Conservation (phyloP, 2,329 filamentous ascomycete genomes). For the Diaporthe sp. region DNA sequence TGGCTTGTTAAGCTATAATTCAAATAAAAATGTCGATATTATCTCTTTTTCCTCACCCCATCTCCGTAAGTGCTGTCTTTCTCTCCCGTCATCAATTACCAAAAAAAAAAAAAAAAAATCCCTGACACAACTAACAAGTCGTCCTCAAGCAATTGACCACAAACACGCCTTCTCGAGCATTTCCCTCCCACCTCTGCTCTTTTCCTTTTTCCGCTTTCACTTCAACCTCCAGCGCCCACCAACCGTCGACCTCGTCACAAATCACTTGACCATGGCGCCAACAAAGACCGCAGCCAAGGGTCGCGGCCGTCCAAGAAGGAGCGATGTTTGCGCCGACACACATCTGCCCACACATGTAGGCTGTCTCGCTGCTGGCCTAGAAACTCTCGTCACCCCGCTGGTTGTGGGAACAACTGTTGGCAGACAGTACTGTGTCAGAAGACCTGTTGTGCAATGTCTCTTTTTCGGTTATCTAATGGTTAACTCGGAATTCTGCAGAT, state of each 20-base stretch:
- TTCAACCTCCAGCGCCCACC: background rate
- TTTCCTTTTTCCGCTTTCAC: background rate
- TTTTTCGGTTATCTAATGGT: background rate
- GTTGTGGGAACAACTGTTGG: background rate
- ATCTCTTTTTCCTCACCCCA: no score
- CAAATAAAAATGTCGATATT: no score
- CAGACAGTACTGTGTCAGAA: background rate
- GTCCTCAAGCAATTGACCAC: background rate
- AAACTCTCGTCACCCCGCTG: background rate
- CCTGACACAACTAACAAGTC: background rate
- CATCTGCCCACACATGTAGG: background rate
- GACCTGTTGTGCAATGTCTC: background rate
- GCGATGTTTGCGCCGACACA: background rate
- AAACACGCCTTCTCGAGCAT: background rate
- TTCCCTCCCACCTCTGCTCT: background rate
- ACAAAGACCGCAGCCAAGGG: slow-evolving; percentile 29
- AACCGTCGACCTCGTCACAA: background rate
- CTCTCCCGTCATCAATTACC: no score
- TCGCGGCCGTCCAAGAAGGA: slow-evolving; percentile 33
- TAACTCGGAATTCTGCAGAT: background rate
- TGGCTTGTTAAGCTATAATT: no score
- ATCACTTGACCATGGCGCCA: slow-evolving; percentile 24
- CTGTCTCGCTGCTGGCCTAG: background rate
- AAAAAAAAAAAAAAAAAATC: no score
- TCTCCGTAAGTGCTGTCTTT: no score